Base-by-base conservation (phyloP, 208 protist species). In the Trypanosoma congolense region DNA sequence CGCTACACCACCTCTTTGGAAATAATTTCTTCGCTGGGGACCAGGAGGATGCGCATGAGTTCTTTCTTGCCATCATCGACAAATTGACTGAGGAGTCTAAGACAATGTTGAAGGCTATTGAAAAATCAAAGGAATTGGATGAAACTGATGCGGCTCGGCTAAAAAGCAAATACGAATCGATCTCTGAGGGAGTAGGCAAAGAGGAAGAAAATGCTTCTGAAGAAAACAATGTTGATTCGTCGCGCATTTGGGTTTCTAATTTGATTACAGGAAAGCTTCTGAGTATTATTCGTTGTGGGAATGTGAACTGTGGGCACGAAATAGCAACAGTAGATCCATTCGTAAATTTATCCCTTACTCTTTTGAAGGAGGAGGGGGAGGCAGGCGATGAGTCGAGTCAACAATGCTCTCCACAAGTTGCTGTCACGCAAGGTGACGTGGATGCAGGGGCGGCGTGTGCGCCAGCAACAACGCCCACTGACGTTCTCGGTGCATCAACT, bases 21-120 rank as follows among this genome's bases (percentile, higher is more conserved):
- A 63, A 53, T 0, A 63, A 73, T 10, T 93, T 93, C 44, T 90
- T 93, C 44, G 61, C 65, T 5, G 82, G 86, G 0, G 65, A 80
- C 21, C 86, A 93, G 57, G 77, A 93, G 59, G 86, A 93, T 51
- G 86, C 86, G 2, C 86, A 93, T 44, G 86, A 93, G 59, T 73
- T 93, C 26, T 79, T 89, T 44, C 61, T 90, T 4, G 50, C 65
- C 9, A 24, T 93, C 24, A 61, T 90, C 22, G 65, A 65, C 10
- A 77, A 70, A 56, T 66, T 93, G 19, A 80, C 87, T 66, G 55
- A 62, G 55, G 86, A 93, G 72, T 77, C 76, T 24, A 65, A 78
- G 35, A 41, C 40, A 25, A 65, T 41, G 16, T 9, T 57, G 12
- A 60, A 58, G 19, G 9, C n/a, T 8, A 46, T 29, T n/a, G 49